Base-by-base conservation (phyloP, 2,329 filamentous ascomycete genomes). In the Coniochaeta ligniaria region DNA sequence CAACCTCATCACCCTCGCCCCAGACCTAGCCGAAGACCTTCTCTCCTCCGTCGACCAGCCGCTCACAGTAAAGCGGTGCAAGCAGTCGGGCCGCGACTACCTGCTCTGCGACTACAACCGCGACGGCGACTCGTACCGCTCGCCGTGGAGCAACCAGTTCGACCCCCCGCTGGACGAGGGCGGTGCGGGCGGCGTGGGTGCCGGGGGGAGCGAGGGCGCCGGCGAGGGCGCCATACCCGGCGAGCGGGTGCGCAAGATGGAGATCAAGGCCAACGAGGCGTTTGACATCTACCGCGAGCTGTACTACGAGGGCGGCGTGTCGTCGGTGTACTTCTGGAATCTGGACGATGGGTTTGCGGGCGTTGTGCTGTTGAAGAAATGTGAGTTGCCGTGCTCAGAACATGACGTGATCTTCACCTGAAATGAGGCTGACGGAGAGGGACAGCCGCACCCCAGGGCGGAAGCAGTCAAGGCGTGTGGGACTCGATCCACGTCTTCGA, bases 21-120 rank as follows among this genome's bases (percentile, higher is more conserved):
- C 95, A 17, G 89, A 94, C 68, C 88, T 99, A 62, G 95, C 94
- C 71, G 95, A 99, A 82, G 95, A 99, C 74, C 91, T 99, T 50
- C 91, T 99, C 66, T 95, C 94, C 66, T 96, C 94, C 26, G 95
- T 99, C 68, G 95, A 99, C 77, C 94, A 98, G 75, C 95, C 95
- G 26, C 88, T 99, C 61, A 87, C 90, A 62, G 84, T 96, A 64
- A 88, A 89, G 69, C 89, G 91, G 66, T 98, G 95, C 82, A 86
- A 86, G 68, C 90, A 93, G 76, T 90, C 91, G 35, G 92, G 92
- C 69, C 90, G 94, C 67, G 95, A 98, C 78, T 99, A 96, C 80
- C 86, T 99, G 58, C 90, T 97, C 71, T 99, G 95, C 82, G 95
- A 99, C 83, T 99, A 99, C 84, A 99, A 99, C 83, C 93, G 95